These are phyloP conservation scores for Saccharomycopsis javanensis DNA, from an alignment of 805 yeast genomes.

Conservation along the genomic window DNA sequence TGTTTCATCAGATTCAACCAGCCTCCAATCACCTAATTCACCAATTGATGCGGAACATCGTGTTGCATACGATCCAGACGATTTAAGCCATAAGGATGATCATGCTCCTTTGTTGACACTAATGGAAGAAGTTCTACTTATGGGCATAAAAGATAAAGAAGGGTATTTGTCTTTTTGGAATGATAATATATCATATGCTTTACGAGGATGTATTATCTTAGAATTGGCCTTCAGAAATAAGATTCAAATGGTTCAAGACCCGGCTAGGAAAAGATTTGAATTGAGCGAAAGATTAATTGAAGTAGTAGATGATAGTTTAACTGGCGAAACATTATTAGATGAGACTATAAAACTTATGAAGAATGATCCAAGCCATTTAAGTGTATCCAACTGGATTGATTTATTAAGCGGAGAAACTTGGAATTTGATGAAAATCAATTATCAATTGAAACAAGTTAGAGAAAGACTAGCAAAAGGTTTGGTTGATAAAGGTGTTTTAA, in stretches of 20 bases:
- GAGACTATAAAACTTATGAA: constrained; percentile 89
- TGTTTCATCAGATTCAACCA: constrained; percentile 14
- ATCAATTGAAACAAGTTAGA: constrained; percentile 94
- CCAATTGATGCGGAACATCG: constrained; percentile 38
- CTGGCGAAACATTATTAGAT: constrained; percentile 92
- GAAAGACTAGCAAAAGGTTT: constrained; percentile 94
- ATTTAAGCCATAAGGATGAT: constrained; percentile 26
- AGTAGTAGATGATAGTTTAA: constrained; percentile 73
- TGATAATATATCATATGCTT: constrained; percentile 91
- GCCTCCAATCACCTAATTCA: constrained; percentile 8
- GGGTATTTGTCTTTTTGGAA: constrained; percentile 98
- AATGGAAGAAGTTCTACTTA: constrained; percentile 91
- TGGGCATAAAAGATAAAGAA: constrained; percentile 92
- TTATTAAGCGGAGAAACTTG: constrained; percentile 92
- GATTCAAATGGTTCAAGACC: constrained; percentile 82
- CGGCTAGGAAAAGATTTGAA: constrained; percentile 83
- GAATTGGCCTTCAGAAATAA: constrained; percentile 89
- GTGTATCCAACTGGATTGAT: constrained; percentile 89
- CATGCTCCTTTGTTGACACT: constrained; percentile 68
- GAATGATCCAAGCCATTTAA: constrained; percentile 63
- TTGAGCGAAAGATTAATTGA: constrained; percentile 80
- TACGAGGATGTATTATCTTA: constrained; percentile 86
- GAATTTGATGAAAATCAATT: constrained; percentile 89
- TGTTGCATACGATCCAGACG: constrained; percentile 73
- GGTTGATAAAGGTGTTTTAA: constrained; percentile 91